Evolutionary conservation across 352 stramenopile genomes (phyloP), one percentile per base, ranked within the genome.

Genomic region (Phytophthora tubulina): DNA sequence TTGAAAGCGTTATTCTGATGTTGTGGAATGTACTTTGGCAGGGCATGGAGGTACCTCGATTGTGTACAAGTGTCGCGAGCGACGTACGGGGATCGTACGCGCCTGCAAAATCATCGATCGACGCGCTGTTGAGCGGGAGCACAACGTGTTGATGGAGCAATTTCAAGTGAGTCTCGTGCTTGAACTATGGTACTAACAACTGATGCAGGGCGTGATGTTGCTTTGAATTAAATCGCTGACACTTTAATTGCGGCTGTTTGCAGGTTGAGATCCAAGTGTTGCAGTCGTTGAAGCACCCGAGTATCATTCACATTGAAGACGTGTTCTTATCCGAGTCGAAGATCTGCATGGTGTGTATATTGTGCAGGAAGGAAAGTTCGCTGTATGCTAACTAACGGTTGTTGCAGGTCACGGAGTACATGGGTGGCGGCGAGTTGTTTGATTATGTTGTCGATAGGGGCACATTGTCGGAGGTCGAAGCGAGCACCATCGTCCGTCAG

Each of bases 91-190:
- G 15, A 78, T 61, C 13, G 45, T 86, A 14, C 80, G 80, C 17
- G 90, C 90, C 33, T 97, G 90, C 73, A 97, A 97, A 69, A 88
- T 97, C 69, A 97, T 97, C 59, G 88, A 97, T 57, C 90, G 90
- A 21, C 77, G 89, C 9, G 78, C 81, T 6, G 74, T 97, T 10
- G 80, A 90, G 55, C 70, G 79, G 38, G 88, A 93, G 51, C 81
- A 87, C 55, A 94, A 93, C 51, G 87, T 95, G 52, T 60, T 95
- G 33, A 83, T 97, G 79, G 82, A 95, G 63, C 90, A 97, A 67
- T 96, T 97, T 62, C 87, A 95, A 81, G 89, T 92, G 41, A 63
- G 63, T 79, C 13, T 59, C 41, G 15, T 65, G 33, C 30, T 30
- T 51, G n/a, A 27, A 51, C n/a, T 35, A 30, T 49, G 46, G 54